Evolutionary conservation across 805 yeast species (phyloP).

Genomic region (Teunomyces lycoperdinae): DNA sequence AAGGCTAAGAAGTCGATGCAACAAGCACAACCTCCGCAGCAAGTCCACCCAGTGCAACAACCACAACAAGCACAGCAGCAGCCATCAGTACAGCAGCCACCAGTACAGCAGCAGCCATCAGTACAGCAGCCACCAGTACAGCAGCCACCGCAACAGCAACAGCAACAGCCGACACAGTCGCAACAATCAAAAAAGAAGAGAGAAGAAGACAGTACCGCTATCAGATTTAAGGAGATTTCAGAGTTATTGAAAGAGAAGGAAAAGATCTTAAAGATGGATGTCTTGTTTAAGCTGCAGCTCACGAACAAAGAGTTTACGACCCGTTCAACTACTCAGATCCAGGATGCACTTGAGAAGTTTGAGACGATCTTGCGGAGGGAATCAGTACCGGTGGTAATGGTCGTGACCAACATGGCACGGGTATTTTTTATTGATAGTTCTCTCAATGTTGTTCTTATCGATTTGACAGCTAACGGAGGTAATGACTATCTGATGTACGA

Average conservation of each 20-base stretch:
- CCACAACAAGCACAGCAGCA: not conserved
- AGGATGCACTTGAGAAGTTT: slow-evolving; percentile 25
- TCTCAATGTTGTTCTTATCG: slow-evolving; percentile 36
- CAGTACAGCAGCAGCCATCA: not conserved
- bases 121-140: not conserved
- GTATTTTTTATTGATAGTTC: slow-evolving; percentile 38
- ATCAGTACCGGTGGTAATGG: slow-evolving; percentile 33
- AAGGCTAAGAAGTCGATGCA: slow-evolving; percentile 7
- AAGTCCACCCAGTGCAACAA: not conserved
- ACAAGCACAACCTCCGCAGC: not conserved
- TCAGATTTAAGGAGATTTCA: slow-evolving; percentile 35
- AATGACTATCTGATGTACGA: slow-evolving; percentile 71
- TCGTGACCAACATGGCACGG: slow-evolving; percentile 38
- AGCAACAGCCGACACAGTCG: not conserved
- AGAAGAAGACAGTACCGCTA: slow-evolving; percentile 4
- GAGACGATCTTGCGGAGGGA: slow-evolving; percentile 18
- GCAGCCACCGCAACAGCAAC: not conserved
- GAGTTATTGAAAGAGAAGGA: slow-evolving; percentile 30
- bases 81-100: too few relatives aligned
- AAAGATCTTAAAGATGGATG: slow-evolving; percentile 40
- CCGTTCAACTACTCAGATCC: slow-evolving; percentile 22
- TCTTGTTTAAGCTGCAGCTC: slow-evolving; percentile 35
- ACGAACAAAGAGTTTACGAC: slow-evolving; percentile 22
- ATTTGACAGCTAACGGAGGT: slow-evolving; percentile 40
- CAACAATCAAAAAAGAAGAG: not conserved